Conservation (phyloP, 148 eudicot genomes). For the Fagopyrum esculentum region DNA sequence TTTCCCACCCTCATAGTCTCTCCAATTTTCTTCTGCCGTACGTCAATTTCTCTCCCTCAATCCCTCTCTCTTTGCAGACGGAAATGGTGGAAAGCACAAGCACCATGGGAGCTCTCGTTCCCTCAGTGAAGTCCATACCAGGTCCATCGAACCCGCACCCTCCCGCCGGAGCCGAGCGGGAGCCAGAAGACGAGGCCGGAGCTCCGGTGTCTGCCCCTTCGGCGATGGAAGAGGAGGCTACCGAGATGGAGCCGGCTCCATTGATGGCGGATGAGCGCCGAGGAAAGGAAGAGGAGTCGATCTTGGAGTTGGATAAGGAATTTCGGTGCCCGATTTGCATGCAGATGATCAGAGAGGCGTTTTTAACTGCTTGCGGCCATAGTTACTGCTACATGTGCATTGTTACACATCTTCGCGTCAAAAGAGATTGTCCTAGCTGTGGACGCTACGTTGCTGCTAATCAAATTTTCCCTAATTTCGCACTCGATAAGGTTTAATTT, state of each 20-base stretch:
- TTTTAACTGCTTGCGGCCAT: slow-evolving; percentile 78
- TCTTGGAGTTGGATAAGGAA: slow-evolving; percentile 39
- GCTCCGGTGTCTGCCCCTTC: slow-evolving; percentile 1
- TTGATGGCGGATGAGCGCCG: slow-evolving; percentile 2
- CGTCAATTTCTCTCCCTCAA: neutral
- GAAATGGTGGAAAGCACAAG: slow-evolving; percentile 2
- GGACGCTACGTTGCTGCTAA: slow-evolving; percentile 42
- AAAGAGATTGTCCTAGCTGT: slow-evolving; percentile 77
- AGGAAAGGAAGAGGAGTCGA: slow-evolving; percentile 11
- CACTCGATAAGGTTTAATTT: slow-evolving; percentile 63
- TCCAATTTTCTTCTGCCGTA: neutral
- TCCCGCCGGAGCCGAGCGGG: neutral
- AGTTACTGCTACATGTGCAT: slow-evolving; percentile 88
- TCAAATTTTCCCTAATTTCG: slow-evolving; percentile 72
- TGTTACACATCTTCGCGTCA: slow-evolving; percentile 53
- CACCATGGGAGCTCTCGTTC: slow-evolving; percentile 10
- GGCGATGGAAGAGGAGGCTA: neutral
- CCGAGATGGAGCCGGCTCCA: neutral
- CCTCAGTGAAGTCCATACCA: slow-evolving; percentile 6
- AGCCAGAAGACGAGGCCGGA: neutral
- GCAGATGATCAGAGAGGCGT: slow-evolving; percentile 80
- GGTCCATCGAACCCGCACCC: neutral
- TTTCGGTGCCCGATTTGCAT: slow-evolving; percentile 82
- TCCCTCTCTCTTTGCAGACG: neutral
- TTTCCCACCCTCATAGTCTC: slow-evolving; percentile 13